phyloP scores from a whole-genome alignment of 345 rosid species.

The Rhodamnia rubescens region DNA sequence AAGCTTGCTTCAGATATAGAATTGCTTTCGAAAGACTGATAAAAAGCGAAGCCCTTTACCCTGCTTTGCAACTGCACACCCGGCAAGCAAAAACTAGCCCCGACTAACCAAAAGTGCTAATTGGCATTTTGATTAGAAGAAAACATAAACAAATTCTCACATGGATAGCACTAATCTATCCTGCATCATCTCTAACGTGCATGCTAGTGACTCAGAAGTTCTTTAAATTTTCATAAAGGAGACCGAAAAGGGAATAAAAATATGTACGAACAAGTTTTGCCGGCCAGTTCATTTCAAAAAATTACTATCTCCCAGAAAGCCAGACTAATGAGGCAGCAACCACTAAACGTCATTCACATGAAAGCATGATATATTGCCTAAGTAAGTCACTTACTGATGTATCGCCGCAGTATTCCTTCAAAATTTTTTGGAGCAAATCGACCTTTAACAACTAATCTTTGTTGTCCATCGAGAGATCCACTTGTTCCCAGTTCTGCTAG shows the following conservation, averaged over 20 bases:
- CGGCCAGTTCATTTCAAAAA: background rate
- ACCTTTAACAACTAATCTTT: constrained; percentile 83
- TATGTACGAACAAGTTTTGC: background rate
- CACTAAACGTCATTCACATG: background rate
- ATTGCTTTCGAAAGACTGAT: background rate
- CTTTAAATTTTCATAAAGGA: background rate
- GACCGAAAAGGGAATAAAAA: background rate
- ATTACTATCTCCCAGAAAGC: background rate
- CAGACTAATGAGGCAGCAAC: background rate
- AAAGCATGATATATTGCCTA: background rate
- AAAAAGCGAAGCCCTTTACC: no score
- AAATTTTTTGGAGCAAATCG: constrained; percentile 90
- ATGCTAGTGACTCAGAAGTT: background rate
- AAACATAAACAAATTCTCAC: background rate
- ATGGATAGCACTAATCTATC: background rate
- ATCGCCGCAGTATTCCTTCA: constrained; percentile 79
- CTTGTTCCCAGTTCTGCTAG: constrained; percentile 96
- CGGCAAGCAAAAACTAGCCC: background rate
- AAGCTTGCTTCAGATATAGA: background rate
- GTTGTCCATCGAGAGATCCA: constrained; percentile 93
- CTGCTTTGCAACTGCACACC: no score
- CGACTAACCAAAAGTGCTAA: background rate
- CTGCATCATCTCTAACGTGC: background rate
- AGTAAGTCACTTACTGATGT: constrained; percentile 55
- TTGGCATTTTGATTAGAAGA: background rate